Evolutionary conservation across 2,329 filamentous ascomycete genomes (phyloP), one percentile per base, ranked within the genome.

Genomic region (Cryphonectria parasitica): DNA sequence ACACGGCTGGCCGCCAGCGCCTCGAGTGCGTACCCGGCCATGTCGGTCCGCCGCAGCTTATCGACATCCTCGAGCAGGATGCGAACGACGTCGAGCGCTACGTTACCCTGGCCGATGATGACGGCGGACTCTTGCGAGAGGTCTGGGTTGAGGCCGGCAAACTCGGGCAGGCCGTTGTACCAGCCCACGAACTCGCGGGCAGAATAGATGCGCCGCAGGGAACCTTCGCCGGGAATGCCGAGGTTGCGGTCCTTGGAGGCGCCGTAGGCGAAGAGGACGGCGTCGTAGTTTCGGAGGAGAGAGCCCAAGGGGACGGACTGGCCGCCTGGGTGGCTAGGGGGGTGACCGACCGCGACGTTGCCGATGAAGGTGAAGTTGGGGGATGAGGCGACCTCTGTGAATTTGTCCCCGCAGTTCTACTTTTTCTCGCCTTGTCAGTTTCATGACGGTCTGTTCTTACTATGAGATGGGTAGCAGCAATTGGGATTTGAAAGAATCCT

Each of bases 121-220:
- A 98, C 89, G 1, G 93, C 96, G 66, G 97, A 93, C 0, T 92
- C 92, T 13, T 85, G 84, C 0, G 89, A 87, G 36, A 98, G 85
- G 77, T 94, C 88, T 0, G 94, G 92, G n/a, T 87, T 83, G 10
- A 97, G 82, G 75, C 87, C 80, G 28, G 91, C 87, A 77, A 92
- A 92, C 75, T 97, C 92, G 0, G 96, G 96, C 2, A 97, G 86
- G 2, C 96, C 96, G 80, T 99, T 99, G 81, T 99, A 99, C 96
- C 96, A 99, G 25, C 95, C 96, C 1, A 99, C 96, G 79, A 98
- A 98, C 54, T 94, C 91, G 39, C 96, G 89, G 2, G 96, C 96
- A 10, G 95, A 97, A 78, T 94, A 91, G 25, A 98, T 89, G 2
- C 93, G 93, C 36, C 86, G 84, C 8, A 96, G 82, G 7, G 82